Conservation (phyloP, 2,329 filamentous ascomycete species). For the Didymella keratinophila region DNA sequence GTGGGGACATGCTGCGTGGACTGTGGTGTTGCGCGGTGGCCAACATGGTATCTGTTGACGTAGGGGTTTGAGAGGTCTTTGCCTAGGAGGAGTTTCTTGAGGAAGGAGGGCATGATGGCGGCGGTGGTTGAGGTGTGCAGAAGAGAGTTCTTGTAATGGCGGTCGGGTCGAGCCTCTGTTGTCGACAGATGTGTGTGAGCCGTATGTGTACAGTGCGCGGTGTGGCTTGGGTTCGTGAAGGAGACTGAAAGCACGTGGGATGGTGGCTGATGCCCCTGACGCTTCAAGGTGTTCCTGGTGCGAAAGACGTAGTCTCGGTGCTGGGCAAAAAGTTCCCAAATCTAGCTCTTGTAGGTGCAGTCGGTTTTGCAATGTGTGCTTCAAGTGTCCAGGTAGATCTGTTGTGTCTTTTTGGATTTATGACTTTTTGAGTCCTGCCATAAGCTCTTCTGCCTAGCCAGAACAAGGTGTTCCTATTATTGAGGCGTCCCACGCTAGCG, state of each 20-base stretch:
- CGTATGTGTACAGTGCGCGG: neutral
- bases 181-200: too few species aligned
- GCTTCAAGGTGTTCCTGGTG: neutral
- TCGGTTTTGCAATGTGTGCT: neutral
- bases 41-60: slow-evolving; percentile 4
- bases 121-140: too few species aligned
- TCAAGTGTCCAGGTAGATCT: neutral
- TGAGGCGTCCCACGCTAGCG: slow-evolving; percentile 20
- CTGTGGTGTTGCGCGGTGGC: slow-evolving; percentile 14
- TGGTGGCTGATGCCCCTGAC: neutral
- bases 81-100: slow-evolving; percentile 13
- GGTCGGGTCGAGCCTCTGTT: too few species aligned
- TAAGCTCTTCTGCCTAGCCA: slow-evolving; percentile 10
- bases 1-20: neutral
- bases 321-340: neutral
- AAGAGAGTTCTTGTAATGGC: too few species aligned
- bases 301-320: neutral
- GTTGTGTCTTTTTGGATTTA: neutral
- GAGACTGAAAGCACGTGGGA: neutral
- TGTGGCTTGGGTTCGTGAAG: too few species aligned
- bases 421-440: neutral
- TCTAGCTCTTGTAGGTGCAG: neutral
- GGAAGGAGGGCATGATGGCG: slow-evolving; percentile 9
- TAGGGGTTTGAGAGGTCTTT: slow-evolving; percentile 17
- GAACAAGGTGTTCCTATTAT: slow-evolving; percentile 3